Evolutionary conservation across 2,329 filamentous ascomycete genomes (phyloP), one percentile per base, ranked within the genome.

Genomic region (Diaporthe velutina): DNA sequence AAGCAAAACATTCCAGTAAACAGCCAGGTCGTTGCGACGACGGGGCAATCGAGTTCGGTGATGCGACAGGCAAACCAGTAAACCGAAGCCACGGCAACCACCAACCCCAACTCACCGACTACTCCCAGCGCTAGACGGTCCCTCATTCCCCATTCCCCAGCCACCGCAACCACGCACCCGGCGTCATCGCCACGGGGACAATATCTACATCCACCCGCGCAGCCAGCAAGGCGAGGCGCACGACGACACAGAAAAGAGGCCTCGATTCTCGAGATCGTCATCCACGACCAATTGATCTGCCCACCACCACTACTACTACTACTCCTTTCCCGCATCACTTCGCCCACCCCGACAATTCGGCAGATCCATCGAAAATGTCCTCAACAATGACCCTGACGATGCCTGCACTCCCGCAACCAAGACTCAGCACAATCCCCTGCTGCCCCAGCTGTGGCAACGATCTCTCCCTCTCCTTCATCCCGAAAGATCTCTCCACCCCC

Each of bases 391-490:
- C 83, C 78, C 77, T 83, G 76, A 83, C 84, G 73, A 82, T 83
- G 82, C 70, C 73, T 64, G 79, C 82, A 73, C 76, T 61, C 74
- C 75, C 67, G 25, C 77, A 57, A 72, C 78, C 72, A 70, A 55
- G 74, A 57, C 72, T 80, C 67, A 78, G 78, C 57, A 73, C 78
- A 72, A 76, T 77, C 77, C 79, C 80, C 50, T 86, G 85, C 85
- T 90, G 89, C 77, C 88, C 89, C 0, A 84, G 84, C 79, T 90
- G 89, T 82, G 88, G 88, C 77, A 83, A 82, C 78, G 80, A 82
- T 67, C 80, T 87, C 58, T 80, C 81, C 54, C 74, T 78, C 35
- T 74, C 76, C 60, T 79, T 78, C 17, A 77, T 78, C 52, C 82
- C 85, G 28, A 81, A 85, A 45, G 79, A 84, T 10, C 84, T 85